Conservation (phyloP, 2,329 filamentous ascomycete genomes). For the Aplosporella prunicola region DNA sequence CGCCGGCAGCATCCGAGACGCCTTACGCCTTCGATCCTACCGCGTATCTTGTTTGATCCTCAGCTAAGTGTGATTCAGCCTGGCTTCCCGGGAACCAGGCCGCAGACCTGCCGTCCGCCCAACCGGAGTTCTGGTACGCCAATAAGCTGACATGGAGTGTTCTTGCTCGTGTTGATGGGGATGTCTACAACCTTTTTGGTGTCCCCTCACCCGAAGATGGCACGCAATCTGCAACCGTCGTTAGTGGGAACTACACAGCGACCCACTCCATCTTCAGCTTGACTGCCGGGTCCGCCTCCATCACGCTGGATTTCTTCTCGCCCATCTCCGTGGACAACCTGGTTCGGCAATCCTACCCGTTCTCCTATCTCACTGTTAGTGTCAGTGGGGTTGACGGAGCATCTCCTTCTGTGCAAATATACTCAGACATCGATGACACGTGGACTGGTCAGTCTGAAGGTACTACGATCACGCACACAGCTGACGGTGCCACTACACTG, state of each 20-base stretch:
- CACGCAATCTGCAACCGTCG: constrained; percentile 26
- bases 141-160: constrained; percentile 34
- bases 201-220: constrained; percentile 20
- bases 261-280: constrained; percentile 35
- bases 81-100: constrained; percentile 36
- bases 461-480: constrained; percentile 18
- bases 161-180: constrained; percentile 32
- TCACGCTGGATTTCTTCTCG: constrained; percentile 37
- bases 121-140: constrained; percentile 36
- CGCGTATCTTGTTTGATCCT: constrained; percentile 6
- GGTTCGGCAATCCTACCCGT: constrained; percentile 36
- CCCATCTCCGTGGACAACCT: constrained; percentile 35
- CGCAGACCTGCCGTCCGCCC: constrained; percentile 26
- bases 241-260: constrained; percentile 30
- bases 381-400: constrained; percentile 16
- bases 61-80: constrained; percentile 14
- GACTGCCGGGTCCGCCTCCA: constrained; percentile 24
- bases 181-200: constrained; percentile 35
- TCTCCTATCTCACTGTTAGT: constrained; percentile 34
- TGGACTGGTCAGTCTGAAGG: constrained; percentile 31
- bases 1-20: not conserved
- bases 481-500: constrained; percentile 19
- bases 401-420: constrained; percentile 27
- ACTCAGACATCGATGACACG: constrained; percentile 35
- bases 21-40: not conserved